Evolutionary conservation across 225 moss, liverwort and hornwort species (phyloP), one percentile per base, ranked within the genome.

Genomic region (Ulota crispa): DNA sequence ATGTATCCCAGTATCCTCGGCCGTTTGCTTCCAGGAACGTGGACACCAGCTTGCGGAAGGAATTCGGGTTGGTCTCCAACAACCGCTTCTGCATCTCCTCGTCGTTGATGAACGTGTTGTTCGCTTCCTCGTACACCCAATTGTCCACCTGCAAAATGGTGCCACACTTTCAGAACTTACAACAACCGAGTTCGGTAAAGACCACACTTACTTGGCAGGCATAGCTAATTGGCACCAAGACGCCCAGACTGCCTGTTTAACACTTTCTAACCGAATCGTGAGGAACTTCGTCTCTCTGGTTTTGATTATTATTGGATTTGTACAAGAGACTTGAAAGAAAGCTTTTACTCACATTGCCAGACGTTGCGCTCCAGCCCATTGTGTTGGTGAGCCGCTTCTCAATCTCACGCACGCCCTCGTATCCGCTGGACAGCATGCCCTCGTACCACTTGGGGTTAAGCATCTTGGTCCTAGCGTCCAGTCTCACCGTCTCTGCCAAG

Each of bases 321-420:
- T 45, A 3, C 43, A 57, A 18, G 47, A 61, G 20, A 32, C 1
- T 37, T 26, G 7, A 14, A 4, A 59, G 24, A 5, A 12, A 27
- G 16, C 12, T 5, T 63, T 13, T 8, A 64, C 86, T 86, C 24
- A 91, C 91, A 76, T 15, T 96, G 57, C 98, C 98, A 61, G 98
- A 99, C 14, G 98, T 99, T 37, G 98, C 98, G 78, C 98, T 99
- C 98, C 98, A 99, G 27, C 98, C 98, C 98, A 99, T 99, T 26
- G 98, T 99, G 73, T 99, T 99, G 28, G 96, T 99, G 62, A 99
- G 91, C 69, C 98, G 87, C 89, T 99, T 99, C 92, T 99, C 98
- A 34, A 99, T 99, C 80, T 99, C 98, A 3, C 98, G 88, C 2
- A 99, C 98, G n/a, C 98, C 98, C 77, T 99, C 98, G 64, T 99